Base-by-base conservation (phyloP, 371 early-diverging fungal species). In the Rhizomucor miehei region DNA sequence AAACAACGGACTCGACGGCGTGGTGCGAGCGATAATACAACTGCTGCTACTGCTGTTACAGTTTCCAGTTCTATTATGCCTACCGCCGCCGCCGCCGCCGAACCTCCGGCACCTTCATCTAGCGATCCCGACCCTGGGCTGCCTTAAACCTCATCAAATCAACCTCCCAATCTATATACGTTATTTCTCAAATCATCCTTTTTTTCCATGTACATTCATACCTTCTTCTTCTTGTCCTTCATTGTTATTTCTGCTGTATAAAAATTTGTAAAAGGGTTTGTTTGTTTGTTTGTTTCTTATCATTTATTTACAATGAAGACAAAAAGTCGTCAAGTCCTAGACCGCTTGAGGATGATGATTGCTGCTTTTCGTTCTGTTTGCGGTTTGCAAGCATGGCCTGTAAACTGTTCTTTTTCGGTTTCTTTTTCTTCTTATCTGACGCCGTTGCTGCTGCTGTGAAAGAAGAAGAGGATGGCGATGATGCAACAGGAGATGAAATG, bases 361-460 rank as follows among this genome's bases (percentile, higher is more conserved):
- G 14, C 14, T 48, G 37, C 24, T 25, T 46, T 48, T 34, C 55
- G 38, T 58, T 47, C 34, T 68, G 52, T 35, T 69, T 60, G 2
- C 66, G 63, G 43, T 61, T 71, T 9, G 65, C 60, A 19, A 72
- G 35, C 44, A 77, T 44, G 10, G 69, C 67, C 20, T 71, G 69
- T 19, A 77, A 37, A 23, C 62, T 67, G 51, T 73, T 77, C 67
- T 77, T 77, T 45, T 71, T 73, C 8, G 38, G 35, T 25, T 70
- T 67, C 39, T 73, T 73, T 17, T 69, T 76, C 49, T 62, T 54
- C 14, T 40, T 49, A 48, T 38, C 44, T 57, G 35, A 11, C 20
- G 60, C n/a, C 46, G 13, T 40, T 54, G 45, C 37, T 25, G 49
- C 29, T 56, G 56, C 14, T 12, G 20, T 14, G 6, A 40, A 12